Evolutionary conservation across 2,329 filamentous ascomycete genomes (phyloP).

Genomic region (Xylaria sp.): DNA sequence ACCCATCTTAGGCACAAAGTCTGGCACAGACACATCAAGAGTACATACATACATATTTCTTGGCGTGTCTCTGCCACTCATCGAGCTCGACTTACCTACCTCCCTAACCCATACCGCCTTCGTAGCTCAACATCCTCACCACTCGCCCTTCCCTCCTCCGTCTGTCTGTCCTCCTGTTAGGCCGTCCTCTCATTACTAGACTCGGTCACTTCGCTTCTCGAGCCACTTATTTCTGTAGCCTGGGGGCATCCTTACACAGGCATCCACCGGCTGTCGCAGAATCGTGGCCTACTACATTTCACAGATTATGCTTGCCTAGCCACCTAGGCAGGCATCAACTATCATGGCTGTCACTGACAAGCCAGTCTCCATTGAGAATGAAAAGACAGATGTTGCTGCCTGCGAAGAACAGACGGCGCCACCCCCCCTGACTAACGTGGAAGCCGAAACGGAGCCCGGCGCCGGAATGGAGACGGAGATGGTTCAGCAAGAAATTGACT

Average conservation of each 20-base stretch:
- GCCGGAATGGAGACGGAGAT: slow-evolving; percentile 25
- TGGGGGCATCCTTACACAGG: not conserved
- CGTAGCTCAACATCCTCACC: not conserved
- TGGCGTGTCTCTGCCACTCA: slow-evolving; percentile 3
- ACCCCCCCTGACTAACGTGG: not conserved
- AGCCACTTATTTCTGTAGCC: not conserved
- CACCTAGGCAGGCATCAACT: slow-evolving; percentile 16
- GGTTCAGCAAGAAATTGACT: slow-evolving; percentile 58
- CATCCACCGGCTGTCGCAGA: not conserved
- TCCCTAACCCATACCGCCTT: not conserved
- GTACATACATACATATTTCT: slow-evolving; percentile 7
- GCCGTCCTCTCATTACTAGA: not conserved
- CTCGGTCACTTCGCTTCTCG: not conserved
- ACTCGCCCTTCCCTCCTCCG: not conserved
- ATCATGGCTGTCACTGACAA: slow-evolving; percentile 21
- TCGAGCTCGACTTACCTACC: not conserved
- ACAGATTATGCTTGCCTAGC: slow-evolving; percentile 19
- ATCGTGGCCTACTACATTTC: not conserved
- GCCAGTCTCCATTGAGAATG: not conserved
- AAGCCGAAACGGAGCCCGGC: not conserved
- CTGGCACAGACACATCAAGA: slow-evolving; percentile 10
- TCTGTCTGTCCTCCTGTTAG: not conserved
- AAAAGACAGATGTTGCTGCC: not conserved
- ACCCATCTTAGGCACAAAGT: slow-evolving; percentile 31
- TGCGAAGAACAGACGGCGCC: slow-evolving; percentile 9